Percentiles rank a stretch among this genome's conserved stretches.
These are phyloP conservation scores for Lophium mytilinum DNA, from an alignment of 495 filamentous ascomycete species.

Conservation along the genomic window DNA sequence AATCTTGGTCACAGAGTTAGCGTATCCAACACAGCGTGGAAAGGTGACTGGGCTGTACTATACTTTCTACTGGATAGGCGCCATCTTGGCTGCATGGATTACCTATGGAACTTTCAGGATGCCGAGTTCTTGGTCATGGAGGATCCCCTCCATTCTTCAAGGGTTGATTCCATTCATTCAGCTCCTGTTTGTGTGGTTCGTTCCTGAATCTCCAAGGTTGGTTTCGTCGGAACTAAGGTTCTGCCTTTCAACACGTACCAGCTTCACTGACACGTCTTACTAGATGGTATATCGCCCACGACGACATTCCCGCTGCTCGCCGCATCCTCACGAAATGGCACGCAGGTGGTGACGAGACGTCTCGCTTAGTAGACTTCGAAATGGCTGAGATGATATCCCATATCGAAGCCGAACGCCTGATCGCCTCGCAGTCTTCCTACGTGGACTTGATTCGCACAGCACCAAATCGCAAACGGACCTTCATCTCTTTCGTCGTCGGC, in stretches of 20 bases:
- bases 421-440: constrained; percentile 18
- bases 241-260: background rate
- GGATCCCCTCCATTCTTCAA: constrained; percentile 46
- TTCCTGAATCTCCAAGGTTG: constrained; percentile 43
- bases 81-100: constrained; percentile 43
- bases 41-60: background rate
- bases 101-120: constrained; percentile 46
- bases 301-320: constrained; percentile 55
- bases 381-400: constrained; percentile 27
- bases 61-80: constrained; percentile 32
- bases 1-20: background rate
- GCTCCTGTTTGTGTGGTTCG: constrained; percentile 47
- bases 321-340: constrained; percentile 44
- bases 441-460: constrained; percentile 24
- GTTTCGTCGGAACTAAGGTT: constrained; percentile 24
- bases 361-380: constrained; percentile 26
- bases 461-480: constrained; percentile 28
- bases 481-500: constrained; percentile 29
- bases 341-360: constrained; percentile 17
- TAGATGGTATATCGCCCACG: constrained; percentile 46
- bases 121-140: constrained; percentile 43
- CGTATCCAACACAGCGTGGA: background rate
- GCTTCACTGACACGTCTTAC: background rate
- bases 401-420: constrained; percentile 25
- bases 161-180: constrained; percentile 43